Percentiles rank a stretch among this genome's conserved stretches.
Evolutionary conservation across 176 grass and related monocot genomes (phyloP).

Genomic region (Urochloa ruziziensis): DNA sequence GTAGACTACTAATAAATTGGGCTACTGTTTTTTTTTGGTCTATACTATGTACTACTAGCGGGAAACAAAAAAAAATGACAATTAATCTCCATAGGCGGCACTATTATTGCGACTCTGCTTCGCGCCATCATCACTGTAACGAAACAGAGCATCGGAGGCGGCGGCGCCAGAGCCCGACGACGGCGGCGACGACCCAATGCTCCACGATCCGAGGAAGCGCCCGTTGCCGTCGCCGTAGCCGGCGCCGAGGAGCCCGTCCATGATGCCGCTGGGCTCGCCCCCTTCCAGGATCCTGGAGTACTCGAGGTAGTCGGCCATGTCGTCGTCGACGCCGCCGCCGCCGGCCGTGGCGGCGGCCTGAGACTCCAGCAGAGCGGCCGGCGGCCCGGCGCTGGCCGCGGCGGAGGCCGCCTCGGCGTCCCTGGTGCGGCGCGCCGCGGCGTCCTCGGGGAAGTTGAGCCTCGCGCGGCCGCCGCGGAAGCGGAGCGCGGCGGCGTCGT

Average conservation of each 20-base stretch:
- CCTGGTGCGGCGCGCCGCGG: neutral
- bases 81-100: neutral
- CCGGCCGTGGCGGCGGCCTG: slow-evolving; percentile 5
- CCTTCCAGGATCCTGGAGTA: slow-evolving; percentile 41
- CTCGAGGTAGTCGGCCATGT: slow-evolving; percentile 37
- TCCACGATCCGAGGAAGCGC: slow-evolving; percentile 30
- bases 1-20: too few species aligned
- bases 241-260: slow-evolving; percentile 9
- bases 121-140: neutral
- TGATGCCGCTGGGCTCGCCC: neutral
- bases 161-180: neutral
- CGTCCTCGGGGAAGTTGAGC: slow-evolving; percentile 78
- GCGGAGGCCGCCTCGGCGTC: neutral
- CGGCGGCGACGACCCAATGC: slow-evolving; percentile 34
- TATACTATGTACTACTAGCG: neutral
- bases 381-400: neutral
- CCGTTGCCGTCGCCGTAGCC: slow-evolving; percentile 1
- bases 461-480: slow-evolving; percentile 69
- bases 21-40: too few species aligned
- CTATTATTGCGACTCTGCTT: slow-evolving; percentile 11
- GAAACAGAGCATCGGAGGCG: slow-evolving; percentile 14
- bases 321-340: neutral
- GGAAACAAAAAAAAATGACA: neutral
- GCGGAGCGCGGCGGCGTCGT: slow-evolving; percentile 66
- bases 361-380: slow-evolving; percentile 41